Evolutionary conservation across 306 rosid species (phyloP), one percentile per base, ranked within the genome.

Genomic region (Medicago ruthenica): DNA sequence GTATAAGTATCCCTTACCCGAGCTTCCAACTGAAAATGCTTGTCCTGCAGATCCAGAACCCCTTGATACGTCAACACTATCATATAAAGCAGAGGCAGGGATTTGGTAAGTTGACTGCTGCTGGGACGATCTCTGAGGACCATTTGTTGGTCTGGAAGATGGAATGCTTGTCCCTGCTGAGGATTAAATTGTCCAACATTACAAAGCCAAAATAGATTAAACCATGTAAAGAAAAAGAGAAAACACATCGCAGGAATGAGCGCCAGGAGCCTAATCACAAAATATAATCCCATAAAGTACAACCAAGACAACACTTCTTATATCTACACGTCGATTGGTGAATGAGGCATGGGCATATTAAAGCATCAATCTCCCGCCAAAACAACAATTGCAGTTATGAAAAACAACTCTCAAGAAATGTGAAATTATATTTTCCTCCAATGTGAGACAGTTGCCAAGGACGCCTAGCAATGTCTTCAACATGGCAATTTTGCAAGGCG

Each of bases 71-170:
- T 85, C 92, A 13, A 86, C 73, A 44, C 87, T 70, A 24, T 86
- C 96, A 77, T 92, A 96, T 77, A 96, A 85, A 84, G 93, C 99
- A 69, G 97, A 84, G 69, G 99, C 97, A 61, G 99, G 96, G 40
- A 86, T 90, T 85, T 92, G 99, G 79, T 90, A 96, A 59, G 86
- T 31, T 48, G 88, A 76, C 21, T 83, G 87, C 76, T 87, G 91
- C 80, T 82, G 85, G 66, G 78, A 76, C 73, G 90, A 83, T 79
- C 86, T 83, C 76, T 85, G 97, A 53, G 87, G 82, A 71, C 81
- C 84, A 76, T 77, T 81, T 57, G 88, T 70, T 53, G 82, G 86
- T 84, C 83, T 90, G 77, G 96, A 83, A 79, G 96, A 72, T 51
- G 89, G 84, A 47, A 73, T 59, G 81, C 85, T 86, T 55, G 89